Conservation (phyloP, 176 grass and related monocot species). For the Alloteropsis semialata region DNA sequence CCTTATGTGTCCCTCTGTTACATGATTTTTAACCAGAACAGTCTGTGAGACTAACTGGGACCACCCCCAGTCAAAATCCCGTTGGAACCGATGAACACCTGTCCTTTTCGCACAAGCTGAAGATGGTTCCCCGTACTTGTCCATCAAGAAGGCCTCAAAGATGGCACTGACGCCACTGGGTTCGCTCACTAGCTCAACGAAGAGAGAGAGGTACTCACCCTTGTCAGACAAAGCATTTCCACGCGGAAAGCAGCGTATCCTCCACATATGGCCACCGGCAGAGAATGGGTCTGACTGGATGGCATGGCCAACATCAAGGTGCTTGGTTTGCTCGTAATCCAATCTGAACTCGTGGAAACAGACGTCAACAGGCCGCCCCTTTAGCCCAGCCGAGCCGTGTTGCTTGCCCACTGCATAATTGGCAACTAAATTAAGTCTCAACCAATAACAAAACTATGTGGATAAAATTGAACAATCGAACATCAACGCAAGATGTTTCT, state of each 20-base stretch:
- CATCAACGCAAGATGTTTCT: background rate
- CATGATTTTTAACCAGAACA: background rate
- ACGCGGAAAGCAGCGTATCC: background rate
- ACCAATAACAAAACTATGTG: background rate
- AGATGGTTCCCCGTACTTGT: background rate
- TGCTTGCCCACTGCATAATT: background rate
- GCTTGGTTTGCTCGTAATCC: slow-evolving; percentile 11
- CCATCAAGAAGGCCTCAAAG: background rate
- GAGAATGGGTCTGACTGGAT: slow-evolving; percentile 24
- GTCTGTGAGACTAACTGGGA: background rate
- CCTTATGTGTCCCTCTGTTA: slow-evolving; percentile 10
- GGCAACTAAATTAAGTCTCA: background rate
- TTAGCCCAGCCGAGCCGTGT: background rate
- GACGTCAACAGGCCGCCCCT: background rate
- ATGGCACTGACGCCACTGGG: background rate
- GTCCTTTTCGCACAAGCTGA: background rate
- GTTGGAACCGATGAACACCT: background rate
- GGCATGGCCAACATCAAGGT: background rate
- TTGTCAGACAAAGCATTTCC: background rate
- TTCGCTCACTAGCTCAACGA: background rate
- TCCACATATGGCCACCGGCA: slow-evolving; percentile 27
- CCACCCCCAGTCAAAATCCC: background rate
- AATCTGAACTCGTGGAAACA: background rate
- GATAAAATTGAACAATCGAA: background rate
- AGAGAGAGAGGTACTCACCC: background rate